These are phyloP conservation scores for Durusdinium trenchii DNA, from an alignment of 73 alveolate species.

Conservation along the genomic window DNA sequence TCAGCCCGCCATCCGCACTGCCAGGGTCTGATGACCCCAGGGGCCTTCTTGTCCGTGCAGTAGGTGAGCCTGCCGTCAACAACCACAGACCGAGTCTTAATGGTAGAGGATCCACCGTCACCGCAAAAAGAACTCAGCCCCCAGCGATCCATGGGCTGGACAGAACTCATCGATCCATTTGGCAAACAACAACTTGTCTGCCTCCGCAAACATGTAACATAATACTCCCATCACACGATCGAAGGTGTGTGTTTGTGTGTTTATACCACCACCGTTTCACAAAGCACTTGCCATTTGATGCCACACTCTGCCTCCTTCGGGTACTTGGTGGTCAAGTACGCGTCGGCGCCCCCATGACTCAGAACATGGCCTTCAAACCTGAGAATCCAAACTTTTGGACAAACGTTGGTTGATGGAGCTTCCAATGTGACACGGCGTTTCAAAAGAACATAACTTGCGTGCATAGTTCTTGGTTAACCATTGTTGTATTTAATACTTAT, in stretches of 20 bases:
- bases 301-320: background rate
- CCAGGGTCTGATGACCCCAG: slow-evolving; percentile 14
- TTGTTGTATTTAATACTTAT: too few species aligned
- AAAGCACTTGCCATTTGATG: background rate
- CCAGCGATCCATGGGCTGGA: slow-evolving; percentile 7
- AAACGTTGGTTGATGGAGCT: too few species aligned
- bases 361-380: background rate
- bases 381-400: background rate
- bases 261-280: background rate
- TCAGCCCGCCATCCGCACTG: slow-evolving; percentile 5
- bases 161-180: background rate
- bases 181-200: background rate
- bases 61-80: background rate
- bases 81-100: background rate
- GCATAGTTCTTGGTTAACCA: too few species aligned
- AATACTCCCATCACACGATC: background rate
- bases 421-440: too few species aligned
- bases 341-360: background rate
- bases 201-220: too few species aligned
- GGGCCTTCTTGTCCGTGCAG: background rate
- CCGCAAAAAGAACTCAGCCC: background rate
- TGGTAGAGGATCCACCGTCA: background rate
- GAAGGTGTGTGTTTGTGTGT: too few species aligned
- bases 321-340: background rate
- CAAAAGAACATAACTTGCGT: too few species aligned